Evolutionary conservation across 2,329 filamentous ascomycete species (phyloP).

Genomic region (Xylogone sp.): DNA sequence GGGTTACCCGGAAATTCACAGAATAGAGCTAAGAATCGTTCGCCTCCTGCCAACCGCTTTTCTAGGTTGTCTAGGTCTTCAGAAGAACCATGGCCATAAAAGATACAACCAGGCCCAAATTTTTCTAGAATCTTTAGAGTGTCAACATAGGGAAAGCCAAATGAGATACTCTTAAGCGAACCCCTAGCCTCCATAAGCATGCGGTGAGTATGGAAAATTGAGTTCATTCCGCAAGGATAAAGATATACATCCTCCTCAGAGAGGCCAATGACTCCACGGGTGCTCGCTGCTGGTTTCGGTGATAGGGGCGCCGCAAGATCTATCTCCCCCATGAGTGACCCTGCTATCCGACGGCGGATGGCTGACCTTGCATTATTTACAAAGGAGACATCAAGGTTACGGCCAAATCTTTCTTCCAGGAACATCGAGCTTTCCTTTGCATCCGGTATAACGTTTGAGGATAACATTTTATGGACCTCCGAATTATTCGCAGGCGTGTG

Average conservation of each 20-base stretch:
- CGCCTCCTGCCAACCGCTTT: conserved; percentile 62
- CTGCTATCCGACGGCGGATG: conserved; percentile 82
- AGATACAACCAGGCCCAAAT: conserved; percentile 83
- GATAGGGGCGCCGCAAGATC: conserved; percentile 58
- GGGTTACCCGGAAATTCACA: conserved; percentile 96
- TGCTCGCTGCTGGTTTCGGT: conserved; percentile 44
- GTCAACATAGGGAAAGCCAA: conserved; percentile 97
- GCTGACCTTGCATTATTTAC: conserved; percentile 81
- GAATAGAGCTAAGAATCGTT: conserved; percentile 79
- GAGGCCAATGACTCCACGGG: conserved; percentile 59
- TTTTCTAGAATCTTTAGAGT: conserved; percentile 94
- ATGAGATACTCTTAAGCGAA: conserved; percentile 74
- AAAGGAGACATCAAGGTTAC: conserved; percentile 79
- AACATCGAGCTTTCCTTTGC: conserved; percentile 70
- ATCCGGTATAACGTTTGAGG: conserved; percentile 35
- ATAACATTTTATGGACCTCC: conserved; percentile 3
- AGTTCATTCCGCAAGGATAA: conserved; percentile 88
- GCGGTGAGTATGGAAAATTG: conserved; percentile 86
- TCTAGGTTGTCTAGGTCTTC: conserved; percentile 84
- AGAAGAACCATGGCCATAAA: conserved; percentile 78
- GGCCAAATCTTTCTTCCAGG: conserved; percentile 89
- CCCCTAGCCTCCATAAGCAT: conserved; percentile 64
- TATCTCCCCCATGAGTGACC: conserved; percentile 70
- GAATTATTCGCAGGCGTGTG: conserved; percentile 12
- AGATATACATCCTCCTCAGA: conserved; percentile 86